Percentiles rank a stretch among this genome's conserved stretches.
Conservation (phyloP, 331 rosid species). For the Malus hybrid region DNA sequence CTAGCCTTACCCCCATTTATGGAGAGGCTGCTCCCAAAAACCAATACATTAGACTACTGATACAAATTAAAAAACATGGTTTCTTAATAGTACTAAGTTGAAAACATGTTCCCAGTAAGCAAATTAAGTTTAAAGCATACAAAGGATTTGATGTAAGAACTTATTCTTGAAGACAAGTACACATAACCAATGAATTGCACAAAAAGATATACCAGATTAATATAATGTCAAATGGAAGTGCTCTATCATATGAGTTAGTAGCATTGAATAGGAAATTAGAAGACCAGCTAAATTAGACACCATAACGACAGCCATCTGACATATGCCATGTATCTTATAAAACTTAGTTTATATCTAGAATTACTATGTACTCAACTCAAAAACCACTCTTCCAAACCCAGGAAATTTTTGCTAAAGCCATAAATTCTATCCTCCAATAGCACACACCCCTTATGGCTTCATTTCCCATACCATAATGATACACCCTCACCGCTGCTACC, state of each 20-base stretch:
- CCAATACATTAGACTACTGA: constrained; percentile 6
- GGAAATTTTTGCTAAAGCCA: neutral
- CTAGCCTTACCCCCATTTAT: too few species aligned
- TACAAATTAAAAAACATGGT: neutral
- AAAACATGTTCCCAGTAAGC: neutral
- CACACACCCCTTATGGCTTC: neutral
- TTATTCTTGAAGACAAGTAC: neutral
- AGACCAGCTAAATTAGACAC: neutral
- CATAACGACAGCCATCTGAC: neutral
- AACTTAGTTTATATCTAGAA: neutral
- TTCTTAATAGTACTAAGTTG: neutral
- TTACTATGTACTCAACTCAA: neutral
- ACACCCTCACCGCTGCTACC: neutral
- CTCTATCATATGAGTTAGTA: neutral
- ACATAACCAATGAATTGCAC: neutral
- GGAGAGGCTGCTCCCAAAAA: too few species aligned
- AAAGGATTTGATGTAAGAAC: neutral
- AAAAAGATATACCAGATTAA: neutral
- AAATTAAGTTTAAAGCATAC: neutral
- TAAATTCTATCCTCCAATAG: neutral
- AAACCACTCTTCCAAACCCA: neutral
- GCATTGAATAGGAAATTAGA: neutral
- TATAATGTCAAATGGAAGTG: neutral
- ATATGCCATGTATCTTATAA: neutral
- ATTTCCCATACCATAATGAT: neutral